phyloP scores from a whole-genome alignment of 2,329 filamentous ascomycete genomes.

The Fusarium proliferatum region DNA sequence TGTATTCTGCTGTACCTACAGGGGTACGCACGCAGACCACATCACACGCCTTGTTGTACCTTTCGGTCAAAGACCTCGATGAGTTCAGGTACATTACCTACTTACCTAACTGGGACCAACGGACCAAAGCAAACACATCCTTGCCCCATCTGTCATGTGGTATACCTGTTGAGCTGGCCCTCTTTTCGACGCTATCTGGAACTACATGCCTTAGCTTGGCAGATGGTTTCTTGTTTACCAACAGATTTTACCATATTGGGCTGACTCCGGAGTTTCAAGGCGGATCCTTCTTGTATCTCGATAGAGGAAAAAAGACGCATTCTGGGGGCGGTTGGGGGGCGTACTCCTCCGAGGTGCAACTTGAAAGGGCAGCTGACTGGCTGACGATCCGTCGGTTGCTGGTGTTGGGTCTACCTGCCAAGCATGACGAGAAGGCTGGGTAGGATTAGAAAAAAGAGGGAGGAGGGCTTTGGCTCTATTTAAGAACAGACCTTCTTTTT shows the following conservation, averaged over 20 bases:
- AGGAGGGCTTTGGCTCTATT: constrained; percentile 20
- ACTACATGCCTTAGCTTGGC: constrained; percentile 26
- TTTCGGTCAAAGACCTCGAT: constrained; percentile 11
- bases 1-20: background rate
- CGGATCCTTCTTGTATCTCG: constrained; percentile 4
- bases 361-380: constrained; percentile 28
- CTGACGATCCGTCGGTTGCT: background rate
- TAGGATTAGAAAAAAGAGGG: background rate
- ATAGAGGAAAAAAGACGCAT: constrained; percentile 36
- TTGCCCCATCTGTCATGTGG: constrained; percentile 24
- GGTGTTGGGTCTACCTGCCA: constrained; percentile 21
- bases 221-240: background rate
- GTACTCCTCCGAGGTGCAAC: constrained; percentile 11
- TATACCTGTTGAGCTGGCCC: constrained; percentile 3
- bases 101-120: background rate
- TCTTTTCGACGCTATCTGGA: constrained; percentile 18
- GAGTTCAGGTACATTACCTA: constrained; percentile 11
- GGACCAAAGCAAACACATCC: background rate
- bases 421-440: constrained; percentile 33
- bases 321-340: background rate
- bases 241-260: background rate
- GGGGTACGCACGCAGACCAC: constrained; percentile 11
- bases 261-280: background rate
- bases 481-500: constrained; percentile 27
- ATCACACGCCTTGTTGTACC: constrained; percentile 5